phyloP scores from a whole-genome alignment of 139 green algal species.

The Coccomyxa sp. region DNA sequence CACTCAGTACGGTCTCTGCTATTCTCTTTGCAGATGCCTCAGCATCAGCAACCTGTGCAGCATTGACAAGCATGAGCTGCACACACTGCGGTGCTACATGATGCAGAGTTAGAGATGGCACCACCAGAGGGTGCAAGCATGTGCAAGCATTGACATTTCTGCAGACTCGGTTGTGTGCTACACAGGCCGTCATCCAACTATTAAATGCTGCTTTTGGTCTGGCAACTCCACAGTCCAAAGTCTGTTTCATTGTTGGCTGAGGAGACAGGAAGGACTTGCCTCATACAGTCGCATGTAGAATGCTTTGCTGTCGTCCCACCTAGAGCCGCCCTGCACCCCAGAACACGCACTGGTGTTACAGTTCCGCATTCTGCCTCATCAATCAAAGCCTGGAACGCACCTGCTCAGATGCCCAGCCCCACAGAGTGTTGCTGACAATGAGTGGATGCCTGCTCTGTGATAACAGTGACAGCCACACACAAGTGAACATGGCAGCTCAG shows the following conservation, averaged over 20 bases:
- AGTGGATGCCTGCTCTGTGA: neutral
- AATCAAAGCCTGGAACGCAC: neutral
- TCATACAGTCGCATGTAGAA: no score
- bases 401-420: neutral
- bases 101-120: conserved; percentile 12
- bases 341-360: no score
- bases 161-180: neutral
- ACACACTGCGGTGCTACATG: no score
- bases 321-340: no score
- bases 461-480: neutral
- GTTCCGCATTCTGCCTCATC: no score
- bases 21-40: conserved; percentile 28
- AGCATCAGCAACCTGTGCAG: conserved; percentile 18
- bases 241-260: no score
- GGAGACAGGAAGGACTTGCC: no score
- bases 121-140: neutral
- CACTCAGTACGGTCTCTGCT: neutral
- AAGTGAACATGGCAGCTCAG: neutral
- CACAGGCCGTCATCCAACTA: neutral
- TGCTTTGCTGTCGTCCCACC: no score
- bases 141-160: neutral
- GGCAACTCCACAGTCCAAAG: neutral
- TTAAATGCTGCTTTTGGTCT: neutral
- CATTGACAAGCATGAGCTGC: neutral
- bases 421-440: neutral